Evolutionary conservation across 2,329 filamentous ascomycete genomes (phyloP).

Genomic region (Fusarium acutatum): DNA sequence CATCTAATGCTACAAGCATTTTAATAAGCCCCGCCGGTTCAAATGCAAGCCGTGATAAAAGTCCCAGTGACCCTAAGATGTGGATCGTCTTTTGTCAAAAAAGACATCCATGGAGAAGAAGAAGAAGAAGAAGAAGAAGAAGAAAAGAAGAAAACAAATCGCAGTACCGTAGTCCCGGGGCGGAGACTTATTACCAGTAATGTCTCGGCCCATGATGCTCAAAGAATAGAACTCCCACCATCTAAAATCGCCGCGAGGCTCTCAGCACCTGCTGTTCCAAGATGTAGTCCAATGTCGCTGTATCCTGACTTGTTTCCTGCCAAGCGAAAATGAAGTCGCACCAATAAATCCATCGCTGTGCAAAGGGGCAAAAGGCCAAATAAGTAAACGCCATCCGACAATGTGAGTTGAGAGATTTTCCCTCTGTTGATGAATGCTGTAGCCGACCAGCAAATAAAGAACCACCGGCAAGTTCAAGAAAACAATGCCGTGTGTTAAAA

Average conservation of each 20-base stretch:
- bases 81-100: conserved; percentile 23
- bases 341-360: conserved; percentile 39
- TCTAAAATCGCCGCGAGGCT: conserved; percentile 42
- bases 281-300: conserved; percentile 35
- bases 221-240: conserved; percentile 11
- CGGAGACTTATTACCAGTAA: conserved; percentile 16
- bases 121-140: background rate
- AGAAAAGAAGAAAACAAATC: background rate
- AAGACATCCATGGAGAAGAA: conserved; percentile 22
- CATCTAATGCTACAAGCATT: conserved; percentile 13
- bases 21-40: conserved; percentile 4
- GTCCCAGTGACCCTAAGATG: conserved; percentile 25
- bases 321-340: conserved; percentile 23
- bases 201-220: background rate
- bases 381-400: conserved; percentile 7
- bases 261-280: conserved; percentile 35
- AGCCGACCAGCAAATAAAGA: background rate
- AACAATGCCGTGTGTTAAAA: conserved; percentile 15
- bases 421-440: conserved; percentile 19
- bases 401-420: conserved; percentile 21
- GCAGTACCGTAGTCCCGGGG: background rate
- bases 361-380: conserved; percentile 20
- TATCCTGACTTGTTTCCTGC: conserved; percentile 25
- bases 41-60: conserved; percentile 34
- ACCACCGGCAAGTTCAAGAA: background rate